A percentile compares a stretch with the other conserved stretches of the same genome.
Evolutionary conservation across 495 filamentous ascomycete genomes (phyloP).

Genomic region (Sporormia fimetaria): DNA sequence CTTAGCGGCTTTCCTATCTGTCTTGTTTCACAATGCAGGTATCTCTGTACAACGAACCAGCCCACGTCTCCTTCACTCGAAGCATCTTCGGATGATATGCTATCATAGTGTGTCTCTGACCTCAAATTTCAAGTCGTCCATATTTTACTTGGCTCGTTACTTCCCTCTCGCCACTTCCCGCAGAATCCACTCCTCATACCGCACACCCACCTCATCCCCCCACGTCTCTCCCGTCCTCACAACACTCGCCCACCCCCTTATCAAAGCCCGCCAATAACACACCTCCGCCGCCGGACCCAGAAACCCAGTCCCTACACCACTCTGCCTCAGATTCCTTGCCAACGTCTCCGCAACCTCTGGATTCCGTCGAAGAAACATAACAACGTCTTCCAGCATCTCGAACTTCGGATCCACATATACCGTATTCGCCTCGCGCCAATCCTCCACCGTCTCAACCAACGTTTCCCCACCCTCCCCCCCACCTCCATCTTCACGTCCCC

Average conservation of each 20-base stretch:
- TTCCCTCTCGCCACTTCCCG: too few relatives aligned
- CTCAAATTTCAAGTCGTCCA: too few relatives aligned
- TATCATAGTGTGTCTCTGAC: too few relatives aligned
- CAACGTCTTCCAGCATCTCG: conserved; percentile 41
- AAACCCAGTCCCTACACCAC: conserved; percentile 31
- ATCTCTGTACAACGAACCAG: too few relatives aligned
- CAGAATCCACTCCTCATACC: conserved; percentile 10
- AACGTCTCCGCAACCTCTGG: conserved; percentile 40
- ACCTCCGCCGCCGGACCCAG: conserved; percentile 44
- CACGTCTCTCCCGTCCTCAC: conserved; percentile 1
- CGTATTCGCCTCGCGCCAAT: conserved; percentile 35
- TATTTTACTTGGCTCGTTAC: too few relatives aligned
- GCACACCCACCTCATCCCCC: conserved; percentile 7
- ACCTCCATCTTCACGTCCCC: background rate
- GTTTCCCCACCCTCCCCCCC: background rate
- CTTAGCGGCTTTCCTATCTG: too few relatives aligned
- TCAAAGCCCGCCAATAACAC: conserved; percentile 39
- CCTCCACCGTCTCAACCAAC: background rate
- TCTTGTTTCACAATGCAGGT: too few relatives aligned
- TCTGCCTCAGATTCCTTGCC: conserved; percentile 44
- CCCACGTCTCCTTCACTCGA: too few relatives aligned
- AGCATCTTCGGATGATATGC: too few relatives aligned
- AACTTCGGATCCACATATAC: conserved; percentile 44
- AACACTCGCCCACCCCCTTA: conserved; percentile 34
- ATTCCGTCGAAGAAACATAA: conserved; percentile 41